Conservation (phyloP, 495 filamentous ascomycete genomes). For the Penicillium bovifimosum region DNA sequence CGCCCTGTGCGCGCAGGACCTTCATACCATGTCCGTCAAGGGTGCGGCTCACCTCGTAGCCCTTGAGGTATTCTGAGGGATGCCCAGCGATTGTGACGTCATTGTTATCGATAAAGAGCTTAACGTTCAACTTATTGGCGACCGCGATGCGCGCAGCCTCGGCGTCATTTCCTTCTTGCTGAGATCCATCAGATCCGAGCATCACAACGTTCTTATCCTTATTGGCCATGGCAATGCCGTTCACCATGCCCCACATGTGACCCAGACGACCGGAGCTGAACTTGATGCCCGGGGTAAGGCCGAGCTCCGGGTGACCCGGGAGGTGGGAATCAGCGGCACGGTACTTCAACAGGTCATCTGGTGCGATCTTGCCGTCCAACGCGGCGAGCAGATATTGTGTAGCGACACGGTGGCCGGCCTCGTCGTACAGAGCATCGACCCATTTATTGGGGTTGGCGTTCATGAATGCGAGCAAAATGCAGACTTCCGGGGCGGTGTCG, state of each 20-base stretch:
- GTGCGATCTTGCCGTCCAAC: conserved; percentile 32
- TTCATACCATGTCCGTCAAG: conserved; percentile 33
- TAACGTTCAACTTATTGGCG: conserved; percentile 33
- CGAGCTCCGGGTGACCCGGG: conserved; percentile 37
- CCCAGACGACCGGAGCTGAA: conserved; percentile 38
- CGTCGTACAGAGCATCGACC: conserved; percentile 34
- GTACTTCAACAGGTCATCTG: conserved; percentile 37
- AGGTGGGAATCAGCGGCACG: conserved; percentile 38
- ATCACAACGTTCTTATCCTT: conserved; percentile 30
- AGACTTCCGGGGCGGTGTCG: conserved; percentile 39
- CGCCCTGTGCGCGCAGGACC: conserved; percentile 31
- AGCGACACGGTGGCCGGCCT: conserved; percentile 37
- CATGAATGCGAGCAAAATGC: conserved; percentile 34
- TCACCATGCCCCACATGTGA: conserved; percentile 41
- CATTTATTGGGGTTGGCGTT: conserved; percentile 28
- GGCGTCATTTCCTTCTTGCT: conserved; percentile 40
- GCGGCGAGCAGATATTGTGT: conserved; percentile 36
- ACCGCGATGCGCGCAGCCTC: conserved; percentile 38
- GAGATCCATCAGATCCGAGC: conserved; percentile 37
- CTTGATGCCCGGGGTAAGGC: conserved; percentile 35
- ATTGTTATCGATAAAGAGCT: conserved; percentile 40
- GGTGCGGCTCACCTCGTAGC: conserved; percentile 29
- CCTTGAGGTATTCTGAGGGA: conserved; percentile 33
- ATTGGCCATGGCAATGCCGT: conserved; percentile 37
- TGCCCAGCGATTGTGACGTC: conserved; percentile 40